A percentile compares a stretch with the other conserved stretches of the same genome.
Conservation (phyloP, 2,329 filamentous ascomycete genomes). For the Aspergillus alliaceus region DNA sequence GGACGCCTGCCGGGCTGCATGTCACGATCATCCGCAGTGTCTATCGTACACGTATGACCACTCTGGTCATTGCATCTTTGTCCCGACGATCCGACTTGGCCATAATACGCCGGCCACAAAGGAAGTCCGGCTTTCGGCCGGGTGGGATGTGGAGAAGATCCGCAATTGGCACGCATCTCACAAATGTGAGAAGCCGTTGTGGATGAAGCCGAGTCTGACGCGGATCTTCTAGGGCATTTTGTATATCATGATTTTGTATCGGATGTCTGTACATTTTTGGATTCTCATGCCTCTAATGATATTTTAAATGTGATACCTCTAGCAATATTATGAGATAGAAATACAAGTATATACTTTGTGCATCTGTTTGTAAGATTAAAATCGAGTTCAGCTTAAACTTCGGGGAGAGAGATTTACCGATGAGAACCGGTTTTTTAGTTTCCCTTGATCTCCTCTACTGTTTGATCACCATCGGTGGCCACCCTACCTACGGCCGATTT, state of each 20-base stretch:
- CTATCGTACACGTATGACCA: conserved; percentile 26
- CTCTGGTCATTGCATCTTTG: conserved; percentile 22
- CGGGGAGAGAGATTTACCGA: too few species aligned
- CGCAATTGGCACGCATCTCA: conserved; percentile 19
- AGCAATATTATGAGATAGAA: background rate
- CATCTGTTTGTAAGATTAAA: too few species aligned
- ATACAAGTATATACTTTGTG: background rate
- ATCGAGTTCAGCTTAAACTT: too few species aligned
- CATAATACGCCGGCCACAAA: conserved; percentile 9
- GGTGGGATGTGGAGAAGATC: conserved; percentile 28
- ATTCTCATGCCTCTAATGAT: background rate
- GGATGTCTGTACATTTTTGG: background rate
- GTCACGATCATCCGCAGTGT: conserved; percentile 21
- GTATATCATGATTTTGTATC: background rate
- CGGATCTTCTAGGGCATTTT: conserved; percentile 23
- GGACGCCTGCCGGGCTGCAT: conserved; percentile 27
- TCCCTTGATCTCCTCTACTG: too few species aligned
- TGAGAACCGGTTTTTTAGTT: too few species aligned
- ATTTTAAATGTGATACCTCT: background rate
- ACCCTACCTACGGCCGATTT: too few species aligned
- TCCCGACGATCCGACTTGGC: conserved; percentile 22
- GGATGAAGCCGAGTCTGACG: conserved; percentile 28
- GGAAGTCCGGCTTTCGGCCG: conserved; percentile 18
- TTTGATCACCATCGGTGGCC: too few species aligned
- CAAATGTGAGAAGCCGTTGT: conserved; percentile 19